A percentile compares a stretch with the other conserved stretches of the same genome.
These are phyloP conservation scores for Colletotrichum sp. DNA, from an alignment of 2,329 filamentous ascomycete genomes.

Conservation along the genomic window DNA sequence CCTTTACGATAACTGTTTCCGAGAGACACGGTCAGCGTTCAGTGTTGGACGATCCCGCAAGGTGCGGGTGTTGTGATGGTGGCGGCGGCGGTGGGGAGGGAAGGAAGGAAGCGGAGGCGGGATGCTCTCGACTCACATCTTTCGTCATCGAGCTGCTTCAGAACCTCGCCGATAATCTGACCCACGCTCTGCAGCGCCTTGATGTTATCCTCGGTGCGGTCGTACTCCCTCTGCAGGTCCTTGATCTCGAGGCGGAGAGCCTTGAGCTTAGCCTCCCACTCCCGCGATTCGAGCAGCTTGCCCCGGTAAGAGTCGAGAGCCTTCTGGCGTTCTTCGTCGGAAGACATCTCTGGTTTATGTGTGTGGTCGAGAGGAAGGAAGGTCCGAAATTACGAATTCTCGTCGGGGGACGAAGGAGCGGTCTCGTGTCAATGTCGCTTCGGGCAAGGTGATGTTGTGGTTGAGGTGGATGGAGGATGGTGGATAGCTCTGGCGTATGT, in stretches of 20 bases:
- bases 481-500: constrained; percentile 16
- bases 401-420: neutral
- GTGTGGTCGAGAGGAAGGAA: neutral
- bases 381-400: neutral
- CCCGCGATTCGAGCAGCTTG: constrained; percentile 90
- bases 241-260: constrained; percentile 94
- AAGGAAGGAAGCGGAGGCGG: neutral
- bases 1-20: constrained; percentile 89
- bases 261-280: constrained; percentile 99
- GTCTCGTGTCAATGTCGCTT: neutral
- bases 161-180: constrained; percentile 98
- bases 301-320: constrained; percentile 80
- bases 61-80: neutral
- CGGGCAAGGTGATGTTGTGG: neutral
- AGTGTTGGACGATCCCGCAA: neutral
- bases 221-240: constrained; percentile 91
- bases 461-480: neutral
- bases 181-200: constrained; percentile 98
- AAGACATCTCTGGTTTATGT: constrained; percentile 44
- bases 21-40: neutral
- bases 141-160: constrained; percentile 99
- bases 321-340: constrained; percentile 67
- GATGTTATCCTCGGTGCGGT: constrained; percentile 98
- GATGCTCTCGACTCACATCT: constrained; percentile 71
- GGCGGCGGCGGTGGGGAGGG: neutral